These are phyloP conservation scores for Naematelia encephala DNA, from an alignment of 768 basidiomycete species.

Conservation along the genomic window DNA sequence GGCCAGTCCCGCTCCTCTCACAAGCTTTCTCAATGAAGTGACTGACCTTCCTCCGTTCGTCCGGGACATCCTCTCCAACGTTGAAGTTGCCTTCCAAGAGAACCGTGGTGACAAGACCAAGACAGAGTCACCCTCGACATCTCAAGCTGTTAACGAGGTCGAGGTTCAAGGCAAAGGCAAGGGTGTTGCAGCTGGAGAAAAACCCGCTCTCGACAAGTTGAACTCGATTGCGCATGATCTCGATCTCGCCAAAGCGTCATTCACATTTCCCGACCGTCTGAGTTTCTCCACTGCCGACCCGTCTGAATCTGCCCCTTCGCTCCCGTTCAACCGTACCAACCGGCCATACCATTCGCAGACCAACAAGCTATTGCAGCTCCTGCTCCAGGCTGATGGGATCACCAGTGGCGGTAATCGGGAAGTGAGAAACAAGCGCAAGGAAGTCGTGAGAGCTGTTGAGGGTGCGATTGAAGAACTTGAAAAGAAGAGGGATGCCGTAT, in stretches of 20 bases:
- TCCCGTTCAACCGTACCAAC: slow-evolving; percentile 64
- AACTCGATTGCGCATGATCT: slow-evolving; percentile 31
- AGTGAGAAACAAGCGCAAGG: slow-evolving; percentile 58
- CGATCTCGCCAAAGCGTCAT: slow-evolving; percentile 17
- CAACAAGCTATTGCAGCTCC: slow-evolving; percentile 62
- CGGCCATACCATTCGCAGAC: slow-evolving; percentile 62
- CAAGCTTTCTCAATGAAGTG: slow-evolving; percentile 24
- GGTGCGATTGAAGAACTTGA: slow-evolving; percentile 56
- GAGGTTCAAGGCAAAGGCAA: slow-evolving; percentile 2
- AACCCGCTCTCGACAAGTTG: slow-evolving; percentile 24
- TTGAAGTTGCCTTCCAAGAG: slow-evolving; percentile 28
- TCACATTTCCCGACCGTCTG: slow-evolving; percentile 35
- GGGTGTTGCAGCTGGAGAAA: slow-evolving; percentile 3
- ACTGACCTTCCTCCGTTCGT: slow-evolving; percentile 39
- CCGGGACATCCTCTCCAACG: slow-evolving; percentile 38
- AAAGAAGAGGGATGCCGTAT: slow-evolving; percentile 29
- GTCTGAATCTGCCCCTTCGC: slow-evolving; percentile 27
- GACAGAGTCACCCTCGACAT: slow-evolving; percentile 3
- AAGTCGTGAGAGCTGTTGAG: slow-evolving; percentile 62
- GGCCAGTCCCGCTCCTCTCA: slow-evolving; percentile 16
- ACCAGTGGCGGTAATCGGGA: slow-evolving; percentile 62
- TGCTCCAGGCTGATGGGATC: slow-evolving; percentile 67
- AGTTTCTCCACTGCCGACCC: slow-evolving; percentile 22
- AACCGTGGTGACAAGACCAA: slow-evolving; percentile 12
- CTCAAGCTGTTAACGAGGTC: slow-evolving; percentile 11